phyloP scores from a whole-genome alignment of 306 rosid species.

The Clitoria ternatea region DNA sequence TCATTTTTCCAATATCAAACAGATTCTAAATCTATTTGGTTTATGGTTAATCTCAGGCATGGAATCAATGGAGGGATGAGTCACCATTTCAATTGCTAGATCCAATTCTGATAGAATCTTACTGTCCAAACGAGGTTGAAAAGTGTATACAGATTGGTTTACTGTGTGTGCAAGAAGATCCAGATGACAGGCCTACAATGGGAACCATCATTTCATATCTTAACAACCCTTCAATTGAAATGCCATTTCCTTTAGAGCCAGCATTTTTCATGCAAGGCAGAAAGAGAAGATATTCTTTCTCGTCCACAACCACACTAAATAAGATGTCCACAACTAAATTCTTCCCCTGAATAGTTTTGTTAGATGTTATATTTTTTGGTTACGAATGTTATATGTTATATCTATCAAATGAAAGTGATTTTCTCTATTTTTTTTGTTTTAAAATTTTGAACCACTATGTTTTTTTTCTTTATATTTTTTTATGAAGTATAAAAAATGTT shows the following conservation, averaged over 20 bases:
- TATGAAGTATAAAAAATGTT: not conserved
- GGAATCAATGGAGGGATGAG: slow-evolving; percentile 48
- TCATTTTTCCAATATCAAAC: too few species aligned
- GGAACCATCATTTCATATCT: slow-evolving; percentile 39
- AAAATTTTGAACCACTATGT: not conserved
- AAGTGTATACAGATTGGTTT: slow-evolving; percentile 56
- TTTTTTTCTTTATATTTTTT: not conserved
- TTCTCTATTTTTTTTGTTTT: not conserved
- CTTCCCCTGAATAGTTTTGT: slow-evolving; percentile 24
- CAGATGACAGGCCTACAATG: slow-evolving; percentile 59
- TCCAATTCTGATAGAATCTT: slow-evolving; percentile 32
- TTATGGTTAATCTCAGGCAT: slow-evolving; percentile 35
- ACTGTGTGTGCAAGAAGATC: slow-evolving; percentile 64
- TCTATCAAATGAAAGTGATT: too few species aligned
- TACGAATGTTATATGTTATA: too few species aligned
- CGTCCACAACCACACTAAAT: slow-evolving; percentile 3
- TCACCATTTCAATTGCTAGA: slow-evolving; percentile 31
- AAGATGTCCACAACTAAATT: not conserved
- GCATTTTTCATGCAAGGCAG: slow-evolving; percentile 44
- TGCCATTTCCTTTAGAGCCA: slow-evolving; percentile 57
- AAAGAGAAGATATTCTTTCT: slow-evolving; percentile 22
- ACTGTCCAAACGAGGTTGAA: slow-evolving; percentile 28
- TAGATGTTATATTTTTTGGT: not conserved
- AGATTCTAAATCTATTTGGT: not conserved
- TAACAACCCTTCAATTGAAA: slow-evolving; percentile 29